These are phyloP conservation scores for Brettanomyces bruxellensis DNA, from an alignment of 805 yeast genomes.

Conservation along the genomic window DNA sequence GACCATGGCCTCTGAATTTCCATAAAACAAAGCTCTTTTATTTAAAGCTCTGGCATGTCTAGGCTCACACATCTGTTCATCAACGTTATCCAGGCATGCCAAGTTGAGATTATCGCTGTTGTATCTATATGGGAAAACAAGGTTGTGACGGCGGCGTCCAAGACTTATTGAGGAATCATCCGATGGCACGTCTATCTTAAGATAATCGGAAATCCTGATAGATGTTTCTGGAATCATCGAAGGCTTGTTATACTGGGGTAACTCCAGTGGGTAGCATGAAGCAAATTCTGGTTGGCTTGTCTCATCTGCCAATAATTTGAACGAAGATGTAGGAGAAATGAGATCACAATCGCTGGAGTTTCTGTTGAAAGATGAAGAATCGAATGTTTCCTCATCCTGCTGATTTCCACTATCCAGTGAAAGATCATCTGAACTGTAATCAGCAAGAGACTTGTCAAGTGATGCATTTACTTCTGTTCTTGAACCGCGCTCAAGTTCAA, in stretches of 20 bases:
- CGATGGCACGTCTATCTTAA: constrained; percentile 5
- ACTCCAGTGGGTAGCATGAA: background rate
- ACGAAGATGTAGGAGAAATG: constrained; percentile 19
- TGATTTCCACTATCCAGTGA: no score
- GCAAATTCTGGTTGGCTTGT: background rate
- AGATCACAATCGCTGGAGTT: constrained; percentile 9
- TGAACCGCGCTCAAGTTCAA: background rate
- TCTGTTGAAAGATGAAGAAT: no score
- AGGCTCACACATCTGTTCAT: background rate
- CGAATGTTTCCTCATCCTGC: no score
- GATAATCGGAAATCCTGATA: constrained; percentile 7
- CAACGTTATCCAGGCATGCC: constrained; percentile 16
- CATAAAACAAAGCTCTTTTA: constrained; percentile 22
- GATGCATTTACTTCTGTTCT: background rate
- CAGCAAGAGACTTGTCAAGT: no score
- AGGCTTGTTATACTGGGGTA: background rate
- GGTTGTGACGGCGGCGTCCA: background rate
- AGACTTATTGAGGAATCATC: background rate
- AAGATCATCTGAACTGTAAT: no score
- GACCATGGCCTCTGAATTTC: constrained; percentile 25
- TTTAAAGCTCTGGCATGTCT: constrained; percentile 19
- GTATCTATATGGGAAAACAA: constrained; percentile 15
- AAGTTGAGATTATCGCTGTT: constrained; percentile 19
- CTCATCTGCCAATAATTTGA: constrained; percentile 11
- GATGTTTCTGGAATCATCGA: background rate